Percentiles rank a stretch among this genome's conserved stretches.
phyloP scores from a whole-genome alignment of 2,329 filamentous ascomycete genomes.

The Exophiala viscosa region DNA sequence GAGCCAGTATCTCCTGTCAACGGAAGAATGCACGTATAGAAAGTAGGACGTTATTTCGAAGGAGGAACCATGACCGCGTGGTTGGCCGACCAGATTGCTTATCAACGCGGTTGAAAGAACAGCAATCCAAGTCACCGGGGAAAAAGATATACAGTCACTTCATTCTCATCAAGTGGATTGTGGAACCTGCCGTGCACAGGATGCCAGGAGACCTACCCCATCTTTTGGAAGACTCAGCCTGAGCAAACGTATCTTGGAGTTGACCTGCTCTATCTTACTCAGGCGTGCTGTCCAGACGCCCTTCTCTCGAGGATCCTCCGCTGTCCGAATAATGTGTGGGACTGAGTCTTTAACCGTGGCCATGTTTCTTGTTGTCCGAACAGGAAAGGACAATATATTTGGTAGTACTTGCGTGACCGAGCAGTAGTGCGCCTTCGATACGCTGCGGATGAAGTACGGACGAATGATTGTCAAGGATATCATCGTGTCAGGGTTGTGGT shows the following conservation, averaged over 20 bases:
- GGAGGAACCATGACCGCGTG: neutral
- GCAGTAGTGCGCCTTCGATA: neutral
- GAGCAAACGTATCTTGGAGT: constrained; percentile 65
- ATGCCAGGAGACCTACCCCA: constrained; percentile 29
- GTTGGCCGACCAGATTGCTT: too few species aligned
- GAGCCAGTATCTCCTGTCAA: constrained; percentile 1
- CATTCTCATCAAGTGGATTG: too few species aligned
- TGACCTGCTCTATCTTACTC: constrained; percentile 60
- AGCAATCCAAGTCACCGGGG: neutral
- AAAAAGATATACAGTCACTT: constrained; percentile 3
- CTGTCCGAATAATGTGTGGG: constrained; percentile 68
- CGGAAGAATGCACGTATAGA: too few species aligned
- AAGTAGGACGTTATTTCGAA: too few species aligned
- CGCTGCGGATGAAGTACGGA: neutral
- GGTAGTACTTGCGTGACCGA: neutral
- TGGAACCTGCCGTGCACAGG: neutral
- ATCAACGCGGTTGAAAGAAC: neutral
- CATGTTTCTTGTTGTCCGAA: constrained; percentile 20
- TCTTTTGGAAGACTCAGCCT: constrained; percentile 56
- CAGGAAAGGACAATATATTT: neutral
- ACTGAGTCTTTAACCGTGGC: constrained; percentile 34
- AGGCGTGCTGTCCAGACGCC: constrained; percentile 63
- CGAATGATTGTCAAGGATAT: neutral
- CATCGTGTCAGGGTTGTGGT: neutral
- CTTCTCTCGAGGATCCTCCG: constrained; percentile 65